Base-by-base conservation (phyloP, 306 rosid species). In the Castanea crenata region DNA sequence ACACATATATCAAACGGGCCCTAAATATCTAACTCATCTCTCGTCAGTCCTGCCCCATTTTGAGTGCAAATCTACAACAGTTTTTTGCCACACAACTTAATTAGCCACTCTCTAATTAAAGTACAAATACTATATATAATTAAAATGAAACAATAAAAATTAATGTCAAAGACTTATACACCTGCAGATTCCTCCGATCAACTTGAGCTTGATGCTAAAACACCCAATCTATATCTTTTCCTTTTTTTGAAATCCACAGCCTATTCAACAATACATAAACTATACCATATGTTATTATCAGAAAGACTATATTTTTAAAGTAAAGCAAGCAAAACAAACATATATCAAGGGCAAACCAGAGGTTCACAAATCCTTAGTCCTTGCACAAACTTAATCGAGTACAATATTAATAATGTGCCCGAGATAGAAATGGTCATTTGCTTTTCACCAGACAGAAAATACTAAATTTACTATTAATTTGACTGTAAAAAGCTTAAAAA, bases 101-200 rank as follows among this genome's bases (percentile, higher is more conserved):
- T 55, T 5, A 15, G 4, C 32, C 12, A 44, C 12, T 44, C 12
- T 44, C 51, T 44, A 10, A 10, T 44, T 44, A 44, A 13, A 44
- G 0, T 9, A 58, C 64, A 58, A 25, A 58, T 58, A 15, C 5
- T 20, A 9, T 8, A 6, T 20, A 20, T 8, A 58, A 21, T 21
- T 21, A 21, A 21, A 21, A 21, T 58, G 13, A 44, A 44, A 13
- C 20, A 9, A 9, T 58, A 57, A 57, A 12, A 56, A 56, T 5
- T 23, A 25, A 71, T 44, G 25, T 4, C 46, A 16, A 0, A 65
- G 46, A 65, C 94, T 77, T 83, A 92, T 15, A 95, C 97, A 41
- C 99, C 98, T 21, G 97, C 99, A 79, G 99, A 92, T 87, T 94
- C 99, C 99, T 59, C 89, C 97, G 4, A 94, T 97, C 69, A 95